phyloP scores from a whole-genome alignment of 495 filamentous ascomycete species.

The Halenospora varia region DNA sequence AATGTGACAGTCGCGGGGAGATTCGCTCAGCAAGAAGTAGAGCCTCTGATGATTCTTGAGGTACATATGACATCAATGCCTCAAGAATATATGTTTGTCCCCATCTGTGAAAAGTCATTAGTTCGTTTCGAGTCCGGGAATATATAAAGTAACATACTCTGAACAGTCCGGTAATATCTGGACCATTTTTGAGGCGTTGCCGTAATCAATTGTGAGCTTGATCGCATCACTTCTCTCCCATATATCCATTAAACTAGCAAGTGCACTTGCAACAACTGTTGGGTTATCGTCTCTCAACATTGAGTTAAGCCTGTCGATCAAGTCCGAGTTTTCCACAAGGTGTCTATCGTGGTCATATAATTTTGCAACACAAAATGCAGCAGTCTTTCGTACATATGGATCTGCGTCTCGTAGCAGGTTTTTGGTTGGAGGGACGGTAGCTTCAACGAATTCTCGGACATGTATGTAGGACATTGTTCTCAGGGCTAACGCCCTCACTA shows the following conservation, averaged over 20 bases:
- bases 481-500: slow-evolving; percentile 88
- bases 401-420: slow-evolving; percentile 80
- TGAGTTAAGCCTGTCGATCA: slow-evolving; percentile 87
- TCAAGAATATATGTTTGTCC: slow-evolving; percentile 98
- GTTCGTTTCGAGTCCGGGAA: not conserved
- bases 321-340: slow-evolving; percentile 82
- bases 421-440: slow-evolving; percentile 80
- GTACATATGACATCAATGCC: slow-evolving; percentile 96
- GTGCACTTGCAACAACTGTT: slow-evolving; percentile 90
- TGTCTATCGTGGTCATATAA: slow-evolving; percentile 93
- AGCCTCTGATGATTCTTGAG: slow-evolving; percentile 84
- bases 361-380: slow-evolving; percentile 94
- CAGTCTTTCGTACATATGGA: slow-evolving; percentile 97
- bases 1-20: slow-evolving; percentile 88
- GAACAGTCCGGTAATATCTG: slow-evolving; percentile 96
- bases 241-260: slow-evolving; percentile 93
- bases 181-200: slow-evolving; percentile 94
- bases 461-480: slow-evolving; percentile 98
- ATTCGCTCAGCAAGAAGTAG: slow-evolving; percentile 89
- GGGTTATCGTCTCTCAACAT: slow-evolving; percentile 95
- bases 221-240: slow-evolving; percentile 98
- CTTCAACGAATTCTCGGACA: slow-evolving; percentile 92
- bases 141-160: slow-evolving; percentile 58
- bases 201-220: slow-evolving; percentile 96
- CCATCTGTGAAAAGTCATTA: slow-evolving; percentile 58